Evolutionary conservation across 495 filamentous ascomycete genomes (phyloP), one percentile per base, ranked within the genome.

Genomic region (Ramalina intermedia): DNA sequence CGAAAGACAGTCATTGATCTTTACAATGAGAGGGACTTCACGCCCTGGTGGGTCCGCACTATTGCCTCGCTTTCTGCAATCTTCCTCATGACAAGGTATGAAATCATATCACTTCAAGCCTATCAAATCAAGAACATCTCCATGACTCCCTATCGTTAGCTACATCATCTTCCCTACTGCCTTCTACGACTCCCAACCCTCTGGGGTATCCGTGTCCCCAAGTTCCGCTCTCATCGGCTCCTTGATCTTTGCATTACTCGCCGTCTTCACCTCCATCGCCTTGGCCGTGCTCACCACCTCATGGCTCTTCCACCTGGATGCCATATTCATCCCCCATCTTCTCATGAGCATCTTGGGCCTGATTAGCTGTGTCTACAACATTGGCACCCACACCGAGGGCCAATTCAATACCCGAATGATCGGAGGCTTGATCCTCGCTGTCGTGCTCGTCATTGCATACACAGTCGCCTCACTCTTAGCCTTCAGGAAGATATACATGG

Each of bases 1-100:
- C 48, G 46, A 46, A 51, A 33, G 42, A 60, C 57, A 18, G n/a
- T 60, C 23, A 60, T 60, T 35, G 57, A 60, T 41, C 47, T 60
- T 8, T 60, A 57, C 46, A 50, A 27, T 17, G 57, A 60, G 24
- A 54, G 49, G 43, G 55, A 60, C 27, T 46, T 29, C 37, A 57
- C 46, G 18, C 48, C 23, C 7, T 60, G 57, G 57, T 60, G 55
- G 35, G 52, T 57, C 48, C 54, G 55, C 38, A 12, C 43, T 17
- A 37, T 43, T 13, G 57, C 57, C 11, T 55, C 52, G 1, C 20
- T 57, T 18, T 57, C 57, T 2, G 43, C 57, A 12, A 35, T 52
- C 16, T 17, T 51, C 16, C 57, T 57, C 6, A 45, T 57, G 42
- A 49, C 53, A 39, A 51, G 54, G 57, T 60, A 60, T 16, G 29